Conservation (phyloP, 169 alveolate genomes). For the Eimeria sp. region DNA sequence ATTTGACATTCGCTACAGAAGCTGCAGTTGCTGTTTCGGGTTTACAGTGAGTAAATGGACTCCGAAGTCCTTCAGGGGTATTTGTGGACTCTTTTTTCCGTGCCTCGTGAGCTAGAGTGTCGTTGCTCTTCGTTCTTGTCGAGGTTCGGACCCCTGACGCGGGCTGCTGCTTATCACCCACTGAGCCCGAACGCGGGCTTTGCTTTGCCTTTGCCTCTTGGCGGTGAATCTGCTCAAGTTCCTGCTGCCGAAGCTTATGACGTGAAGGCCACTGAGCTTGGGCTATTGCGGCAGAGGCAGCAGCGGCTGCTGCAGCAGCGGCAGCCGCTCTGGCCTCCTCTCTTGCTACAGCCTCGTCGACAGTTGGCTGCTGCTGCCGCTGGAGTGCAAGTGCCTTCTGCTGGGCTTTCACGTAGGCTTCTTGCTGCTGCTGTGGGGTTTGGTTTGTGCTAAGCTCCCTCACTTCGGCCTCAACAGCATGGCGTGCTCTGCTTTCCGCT, state of each 20-base stretch:
- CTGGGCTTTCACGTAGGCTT: conserved; percentile 63
- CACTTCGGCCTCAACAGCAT: conserved; percentile 71
- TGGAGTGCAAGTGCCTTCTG: conserved; percentile 48
- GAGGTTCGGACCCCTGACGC: background rate
- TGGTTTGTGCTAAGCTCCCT: conserved; percentile 51
- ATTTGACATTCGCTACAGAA: background rate
- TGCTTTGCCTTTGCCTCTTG: conserved; percentile 18
- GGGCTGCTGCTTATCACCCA: background rate
- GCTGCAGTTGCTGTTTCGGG: background rate
- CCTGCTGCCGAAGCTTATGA: conserved; percentile 34
- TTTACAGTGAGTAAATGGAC: background rate
- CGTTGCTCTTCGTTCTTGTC: background rate
- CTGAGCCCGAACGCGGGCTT: background rate
- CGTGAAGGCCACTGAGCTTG: conserved; percentile 72
- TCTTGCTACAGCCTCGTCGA: conserved; percentile 24
- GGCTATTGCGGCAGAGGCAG: conserved; percentile 68
- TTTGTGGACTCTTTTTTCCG: background rate
- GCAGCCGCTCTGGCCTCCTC: conserved; percentile 47
- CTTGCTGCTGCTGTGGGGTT: conserved; percentile 64
- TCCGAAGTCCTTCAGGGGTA: background rate
- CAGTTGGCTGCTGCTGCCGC: conserved; percentile 9
- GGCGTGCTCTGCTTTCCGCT: conserved; percentile 71
- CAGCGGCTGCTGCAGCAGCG: conserved; percentile 59
- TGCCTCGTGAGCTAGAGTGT: background rate
- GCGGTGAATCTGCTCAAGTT: conserved; percentile 44